Conservation (phyloP, 1,139 yeast genomes). For the Yarrowia galli region DNA sequence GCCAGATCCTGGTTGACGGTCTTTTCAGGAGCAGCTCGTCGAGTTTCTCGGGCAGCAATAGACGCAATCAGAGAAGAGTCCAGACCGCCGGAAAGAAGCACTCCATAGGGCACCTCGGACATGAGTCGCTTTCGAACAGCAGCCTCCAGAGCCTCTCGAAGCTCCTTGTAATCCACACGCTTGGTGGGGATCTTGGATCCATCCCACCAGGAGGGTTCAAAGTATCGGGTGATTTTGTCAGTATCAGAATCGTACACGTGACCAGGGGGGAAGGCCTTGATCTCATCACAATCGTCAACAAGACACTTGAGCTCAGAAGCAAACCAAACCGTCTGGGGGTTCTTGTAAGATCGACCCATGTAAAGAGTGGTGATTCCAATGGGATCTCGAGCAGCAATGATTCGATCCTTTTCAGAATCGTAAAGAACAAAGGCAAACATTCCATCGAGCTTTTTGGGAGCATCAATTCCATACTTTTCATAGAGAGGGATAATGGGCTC, state of each 20-base stretch:
- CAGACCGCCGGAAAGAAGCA: conserved; percentile 92
- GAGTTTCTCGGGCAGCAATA: conserved; percentile 95
- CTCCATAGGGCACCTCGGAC: conserved; percentile 99
- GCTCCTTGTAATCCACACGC: conserved; percentile 71
- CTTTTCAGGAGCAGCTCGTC: conserved; percentile 68
- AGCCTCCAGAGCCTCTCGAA: conserved; percentile 84
- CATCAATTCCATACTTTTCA: conserved; percentile 83
- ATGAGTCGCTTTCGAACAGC: conserved; percentile 98
- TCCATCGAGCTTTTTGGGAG: conserved; percentile 94
- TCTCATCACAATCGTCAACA: conserved; percentile 91
- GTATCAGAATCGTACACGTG: conserved; percentile 93
- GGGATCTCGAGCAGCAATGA: conserved; percentile 97
- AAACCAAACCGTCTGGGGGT: conserved; percentile 81
- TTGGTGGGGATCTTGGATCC: conserved; percentile 72
- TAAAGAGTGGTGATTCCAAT: conserved; percentile 95
- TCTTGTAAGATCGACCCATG: conserved; percentile 81
- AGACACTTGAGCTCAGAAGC: conserved; percentile 95
- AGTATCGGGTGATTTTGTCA: conserved; percentile 84
- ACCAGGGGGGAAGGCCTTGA: conserved; percentile 97
- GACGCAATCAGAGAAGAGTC: conserved; percentile 96
- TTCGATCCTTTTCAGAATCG: conserved; percentile 83
- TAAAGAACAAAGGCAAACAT: conserved; percentile 96
- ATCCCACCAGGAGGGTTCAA: conserved; percentile 95
- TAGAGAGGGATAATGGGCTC: conserved; percentile 95
- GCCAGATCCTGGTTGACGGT: conserved; percentile 65